Conservation (phyloP, 768 basidiomycete genomes). For the Galerina sulciceps region DNA sequence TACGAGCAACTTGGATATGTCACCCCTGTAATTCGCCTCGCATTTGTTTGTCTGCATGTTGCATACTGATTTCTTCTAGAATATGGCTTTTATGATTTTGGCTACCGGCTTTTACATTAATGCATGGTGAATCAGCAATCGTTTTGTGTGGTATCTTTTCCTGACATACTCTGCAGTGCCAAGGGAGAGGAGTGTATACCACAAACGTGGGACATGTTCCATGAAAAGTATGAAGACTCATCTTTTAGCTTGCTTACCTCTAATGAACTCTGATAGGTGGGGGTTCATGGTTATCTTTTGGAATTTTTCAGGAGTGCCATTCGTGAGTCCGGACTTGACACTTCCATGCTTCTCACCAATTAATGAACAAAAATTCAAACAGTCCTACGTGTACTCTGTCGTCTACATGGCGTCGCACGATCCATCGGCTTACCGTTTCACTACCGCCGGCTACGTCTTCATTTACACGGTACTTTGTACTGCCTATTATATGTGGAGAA, state of each 20-base stretch:
- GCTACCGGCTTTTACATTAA: conserved; percentile 98
- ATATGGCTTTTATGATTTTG: conserved; percentile 95
- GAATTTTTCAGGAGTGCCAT: conserved; percentile 93
- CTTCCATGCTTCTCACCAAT: not conserved
- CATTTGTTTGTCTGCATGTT: not conserved
- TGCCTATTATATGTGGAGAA: conserved; percentile 85
- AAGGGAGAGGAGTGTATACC: conserved; percentile 96
- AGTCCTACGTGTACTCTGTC: conserved; percentile 97
- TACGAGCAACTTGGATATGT: conserved; percentile 92
- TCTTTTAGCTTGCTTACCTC: not conserved
- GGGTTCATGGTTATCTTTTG: conserved; percentile 99
- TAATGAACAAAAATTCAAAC: conserved; percentile 3
- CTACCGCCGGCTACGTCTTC: conserved; percentile 71
- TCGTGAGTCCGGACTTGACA: conserved; percentile 52
- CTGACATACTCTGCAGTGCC: conserved; percentile 46
- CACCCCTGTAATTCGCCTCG: conserved; percentile 69
- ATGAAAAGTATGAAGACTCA: conserved; percentile 75
- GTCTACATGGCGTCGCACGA: conserved; percentile 98
- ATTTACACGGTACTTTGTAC: conserved; percentile 79
- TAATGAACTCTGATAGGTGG: conserved; percentile 52
- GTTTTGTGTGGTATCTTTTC: conserved; percentile 1
- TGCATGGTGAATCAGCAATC: conserved; percentile 65
- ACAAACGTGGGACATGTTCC: conserved; percentile 99
- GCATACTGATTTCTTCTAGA: conserved; percentile 47
- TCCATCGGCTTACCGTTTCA: conserved; percentile 85